phyloP scores from a whole-genome alignment of 75 land plant species.

The Isoetes taiwanensis region DNA sequence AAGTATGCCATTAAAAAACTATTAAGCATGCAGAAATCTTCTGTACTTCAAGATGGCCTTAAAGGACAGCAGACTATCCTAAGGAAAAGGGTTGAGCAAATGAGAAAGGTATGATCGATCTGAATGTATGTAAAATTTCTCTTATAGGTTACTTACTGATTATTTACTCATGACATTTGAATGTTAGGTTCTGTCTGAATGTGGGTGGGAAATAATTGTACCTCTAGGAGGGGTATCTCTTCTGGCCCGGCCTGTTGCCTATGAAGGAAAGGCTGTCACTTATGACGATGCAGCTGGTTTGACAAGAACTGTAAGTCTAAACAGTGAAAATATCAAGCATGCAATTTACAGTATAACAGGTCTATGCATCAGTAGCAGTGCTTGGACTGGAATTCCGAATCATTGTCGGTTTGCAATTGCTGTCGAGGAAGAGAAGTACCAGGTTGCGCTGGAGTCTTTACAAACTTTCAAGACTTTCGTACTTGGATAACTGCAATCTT shows the following conservation, averaged over 20 bases:
- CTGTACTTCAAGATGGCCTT: constrained; percentile 24
- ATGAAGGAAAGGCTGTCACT: constrained; percentile 36
- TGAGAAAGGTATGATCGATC: constrained; percentile 48
- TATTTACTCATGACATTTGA: neutral
- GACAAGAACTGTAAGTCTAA: constrained; percentile 20
- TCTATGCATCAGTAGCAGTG: constrained; percentile 61
- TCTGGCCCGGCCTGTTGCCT: constrained; percentile 73
- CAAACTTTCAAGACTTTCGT: constrained; percentile 34
- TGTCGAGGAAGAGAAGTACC: constrained; percentile 42
- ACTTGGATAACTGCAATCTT: no score
- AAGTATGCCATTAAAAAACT: constrained; percentile 78
- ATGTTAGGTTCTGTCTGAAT: constrained; percentile 42
- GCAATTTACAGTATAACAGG: constrained; percentile 54
- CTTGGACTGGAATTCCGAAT: constrained; percentile 76
- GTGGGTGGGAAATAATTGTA: constrained; percentile 77
- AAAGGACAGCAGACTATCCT: constrained; percentile 34
- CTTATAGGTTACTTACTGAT: neutral
- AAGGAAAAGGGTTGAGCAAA: constrained; percentile 24
- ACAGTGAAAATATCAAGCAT: constrained; percentile 52
- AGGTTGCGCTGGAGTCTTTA: constrained; percentile 43
- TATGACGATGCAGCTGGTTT: no score
- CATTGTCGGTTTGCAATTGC: constrained; percentile 79
- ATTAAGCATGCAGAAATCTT: constrained; percentile 34
- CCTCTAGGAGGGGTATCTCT: constrained; percentile 62
- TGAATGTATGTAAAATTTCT: neutral